Percentiles rank a stretch among this genome's conserved stretches.
phyloP scores from a whole-genome alignment of 2,329 filamentous ascomycete genomes.

The Botrytis porri region DNA sequence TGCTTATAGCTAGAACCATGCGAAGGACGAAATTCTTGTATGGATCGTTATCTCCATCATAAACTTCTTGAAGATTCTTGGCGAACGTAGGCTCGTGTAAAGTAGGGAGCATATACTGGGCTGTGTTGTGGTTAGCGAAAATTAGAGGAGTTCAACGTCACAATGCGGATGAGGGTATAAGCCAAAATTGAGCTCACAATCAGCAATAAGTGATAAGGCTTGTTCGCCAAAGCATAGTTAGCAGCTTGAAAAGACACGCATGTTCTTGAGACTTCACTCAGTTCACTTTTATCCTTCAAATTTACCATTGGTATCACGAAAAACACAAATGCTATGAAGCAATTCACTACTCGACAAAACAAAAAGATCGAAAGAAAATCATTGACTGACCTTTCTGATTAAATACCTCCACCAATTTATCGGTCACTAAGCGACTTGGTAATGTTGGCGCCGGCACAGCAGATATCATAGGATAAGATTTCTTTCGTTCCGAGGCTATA shows the following conservation, averaged over 20 bases:
- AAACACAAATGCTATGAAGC: background rate
- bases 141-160: background rate
- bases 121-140: conserved; percentile 45
- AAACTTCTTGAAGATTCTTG: conserved; percentile 76
- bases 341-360: background rate
- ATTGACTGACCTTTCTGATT: conserved; percentile 68
- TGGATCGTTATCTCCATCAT: conserved; percentile 69
- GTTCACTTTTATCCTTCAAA: background rate
- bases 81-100: conserved; percentile 80
- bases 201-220: conserved; percentile 10
- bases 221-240: conserved; percentile 8
- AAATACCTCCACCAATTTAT: conserved; percentile 80
- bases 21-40: conserved; percentile 86
- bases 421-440: conserved; percentile 70
- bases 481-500: conserved; percentile 59
- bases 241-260: conserved; percentile 8
- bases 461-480: conserved; percentile 88
- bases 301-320: background rate
- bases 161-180: conserved; percentile 13
- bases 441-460: conserved; percentile 73
- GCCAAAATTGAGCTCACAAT: conserved; percentile 16
- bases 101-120: conserved; percentile 82
- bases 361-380: conserved; percentile 7
- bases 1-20: conserved; percentile 90
- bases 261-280: background rate